Conservation (phyloP, 768 basidiomycete species). For the Suillus ampliporus region DNA sequence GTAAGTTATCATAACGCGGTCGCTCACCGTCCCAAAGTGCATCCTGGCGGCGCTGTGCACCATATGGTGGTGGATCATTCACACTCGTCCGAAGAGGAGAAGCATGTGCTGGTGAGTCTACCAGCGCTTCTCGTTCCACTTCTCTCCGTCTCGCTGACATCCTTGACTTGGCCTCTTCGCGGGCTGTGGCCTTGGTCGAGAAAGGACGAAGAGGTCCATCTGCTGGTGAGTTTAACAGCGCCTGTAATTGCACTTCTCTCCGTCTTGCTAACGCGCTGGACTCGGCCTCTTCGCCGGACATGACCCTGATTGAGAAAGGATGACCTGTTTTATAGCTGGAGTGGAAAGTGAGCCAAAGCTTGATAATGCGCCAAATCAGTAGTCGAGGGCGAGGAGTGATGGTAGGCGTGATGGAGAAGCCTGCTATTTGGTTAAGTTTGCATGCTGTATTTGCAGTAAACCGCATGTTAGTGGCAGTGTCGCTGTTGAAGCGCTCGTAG, state of each 20-base stretch:
- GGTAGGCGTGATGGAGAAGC: too few species aligned
- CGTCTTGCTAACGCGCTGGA: too few species aligned
- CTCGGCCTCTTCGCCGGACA: too few species aligned
- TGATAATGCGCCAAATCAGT: background rate
- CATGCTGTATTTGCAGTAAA: too few species aligned
- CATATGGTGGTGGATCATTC: background rate
- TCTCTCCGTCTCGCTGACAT: background rate
- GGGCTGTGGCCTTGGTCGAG: too few species aligned
- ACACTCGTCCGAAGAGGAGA: background rate
- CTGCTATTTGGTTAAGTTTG: too few species aligned
- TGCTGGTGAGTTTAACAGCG: background rate
- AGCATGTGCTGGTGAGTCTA: background rate
- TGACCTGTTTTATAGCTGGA: too few species aligned
- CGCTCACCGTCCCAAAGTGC: background rate
- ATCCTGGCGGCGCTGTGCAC: background rate
- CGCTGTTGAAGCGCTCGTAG: too few species aligned
- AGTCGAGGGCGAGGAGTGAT: background rate
- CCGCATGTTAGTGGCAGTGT: too few species aligned
- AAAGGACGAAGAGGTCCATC: background rate
- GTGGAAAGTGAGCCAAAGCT: too few species aligned
- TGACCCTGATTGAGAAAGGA: too few species aligned
- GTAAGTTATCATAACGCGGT: background rate
- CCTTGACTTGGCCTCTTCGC: background rate
- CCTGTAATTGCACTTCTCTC: too few species aligned
- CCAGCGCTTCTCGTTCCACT: background rate